A percentile compares a stretch with the other conserved stretches of the same genome.
Conservation (phyloP, 495 filamentous ascomycete species). For the Trichoderma reesei region DNA sequence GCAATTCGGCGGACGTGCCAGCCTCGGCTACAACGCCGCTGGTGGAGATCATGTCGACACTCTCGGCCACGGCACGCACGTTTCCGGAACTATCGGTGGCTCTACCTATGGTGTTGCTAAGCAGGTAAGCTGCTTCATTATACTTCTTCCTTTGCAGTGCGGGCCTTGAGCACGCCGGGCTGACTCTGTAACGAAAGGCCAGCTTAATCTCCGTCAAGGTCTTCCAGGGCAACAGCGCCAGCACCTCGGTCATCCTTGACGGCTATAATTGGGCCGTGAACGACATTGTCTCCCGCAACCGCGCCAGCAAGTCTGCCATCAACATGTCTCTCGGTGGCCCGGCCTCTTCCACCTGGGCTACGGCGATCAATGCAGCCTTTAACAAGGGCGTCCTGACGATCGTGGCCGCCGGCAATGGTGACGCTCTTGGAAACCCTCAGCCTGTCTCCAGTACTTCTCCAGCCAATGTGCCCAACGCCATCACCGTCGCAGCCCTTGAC, state of each 20-base stretch:
- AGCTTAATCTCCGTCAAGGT: slow-evolving; percentile 47
- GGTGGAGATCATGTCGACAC: slow-evolving; percentile 28
- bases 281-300: slow-evolving; percentile 17
- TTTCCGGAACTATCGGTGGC: slow-evolving; percentile 43
- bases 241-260: slow-evolving; percentile 30
- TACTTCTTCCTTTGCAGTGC: background rate
- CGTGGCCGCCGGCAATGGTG: slow-evolving; percentile 30
- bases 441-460: slow-evolving; percentile 25
- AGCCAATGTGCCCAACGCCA: slow-evolving; percentile 33
- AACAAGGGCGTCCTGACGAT: slow-evolving; percentile 26
- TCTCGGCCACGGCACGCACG: slow-evolving; percentile 46
- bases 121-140: slow-evolving; percentile 22
- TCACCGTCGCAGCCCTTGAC: slow-evolving; percentile 39
- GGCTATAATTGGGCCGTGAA: slow-evolving; percentile 34
- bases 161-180: background rate
- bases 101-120: slow-evolving; percentile 46
- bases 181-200: background rate
- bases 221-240: slow-evolving; percentile 24
- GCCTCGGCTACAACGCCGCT: slow-evolving; percentile 34
- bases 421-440: background rate
- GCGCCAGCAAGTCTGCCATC: slow-evolving; percentile 22
- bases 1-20: slow-evolving; percentile 39
- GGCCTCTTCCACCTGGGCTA: slow-evolving; percentile 28
- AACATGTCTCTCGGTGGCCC: slow-evolving; percentile 35
- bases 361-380: slow-evolving; percentile 22